Evolutionary conservation across 805 yeast genomes (phyloP), one percentile per base, ranked within the genome.

Genomic region (Metschnikowia picachoensis): DNA sequence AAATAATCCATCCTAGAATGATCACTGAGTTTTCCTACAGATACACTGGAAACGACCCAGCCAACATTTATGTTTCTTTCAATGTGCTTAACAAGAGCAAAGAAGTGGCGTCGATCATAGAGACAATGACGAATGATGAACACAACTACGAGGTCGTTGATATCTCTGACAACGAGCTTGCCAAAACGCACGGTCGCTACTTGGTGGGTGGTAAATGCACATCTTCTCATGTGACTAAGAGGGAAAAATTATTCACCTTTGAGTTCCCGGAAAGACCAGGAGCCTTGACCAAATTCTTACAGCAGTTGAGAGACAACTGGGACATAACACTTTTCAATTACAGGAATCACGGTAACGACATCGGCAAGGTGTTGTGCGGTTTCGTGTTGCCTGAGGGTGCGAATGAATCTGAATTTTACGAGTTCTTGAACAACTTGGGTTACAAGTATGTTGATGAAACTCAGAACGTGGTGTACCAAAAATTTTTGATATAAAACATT

Each of bases 241-340:
- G 87, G 53, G 99, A 94, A 67, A 82, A 84, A 57, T 67, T 94
- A 31, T 79, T 82, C 56, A 77, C 85, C 40, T 94, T 94, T 59
- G 97, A 90, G 66, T 95, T 94, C 74, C 99, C 99, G 12, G 99
- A 94, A 62, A 83, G 94, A 60, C 98, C 99, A 2, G 96, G 97
- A 39, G 97, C 99, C 1, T 74, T 94, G 59, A 79, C 85, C 28
- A 85, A 79, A 48, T 94, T 94, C 70, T 75, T 94, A 59, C 77
- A 76, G 27, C 76, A 83, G 14, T 67, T 94, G 61, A 80, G 84
- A 59, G 75, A 77, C 25, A 81, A 82, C 41, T 94, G 98, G 97
- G 94, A 94, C 62, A 80, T 94, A 51, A 86, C 97, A 1, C 69
- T 94, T 58, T 94, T 94, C 83, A 97, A 94, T 66, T 94, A 94